A percentile compares a stretch with the other conserved stretches of the same genome.
These are phyloP conservation scores for Prosopis cineraria DNA, from an alignment of 306 rosid genomes.

Conservation along the genomic window DNA sequence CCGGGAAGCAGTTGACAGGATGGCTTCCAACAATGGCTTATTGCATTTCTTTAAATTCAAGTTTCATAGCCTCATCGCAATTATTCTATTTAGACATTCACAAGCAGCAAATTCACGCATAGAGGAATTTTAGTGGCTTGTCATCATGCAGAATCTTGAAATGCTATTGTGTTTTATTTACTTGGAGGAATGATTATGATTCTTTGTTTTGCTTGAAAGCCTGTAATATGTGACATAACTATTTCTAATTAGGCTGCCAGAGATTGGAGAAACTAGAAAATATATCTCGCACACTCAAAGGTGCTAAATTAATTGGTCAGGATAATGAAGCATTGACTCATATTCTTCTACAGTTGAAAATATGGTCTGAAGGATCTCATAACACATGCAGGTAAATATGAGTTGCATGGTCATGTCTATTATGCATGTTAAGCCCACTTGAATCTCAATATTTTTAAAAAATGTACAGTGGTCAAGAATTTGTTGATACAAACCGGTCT, in stretches of 20 bases:
- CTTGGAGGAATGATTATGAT: slow-evolving; percentile 14
- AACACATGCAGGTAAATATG: slow-evolving; percentile 61
- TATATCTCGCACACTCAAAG: slow-evolving; percentile 79
- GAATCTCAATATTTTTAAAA: slow-evolving; percentile 24
- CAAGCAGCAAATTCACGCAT: background rate
- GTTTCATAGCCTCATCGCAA: background rate
- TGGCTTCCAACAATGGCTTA: background rate
- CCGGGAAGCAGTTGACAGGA: background rate
- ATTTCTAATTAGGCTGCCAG: slow-evolving; percentile 58
- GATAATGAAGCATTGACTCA: slow-evolving; percentile 76
- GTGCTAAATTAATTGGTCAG: slow-evolving; percentile 76
- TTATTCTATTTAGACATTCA: slow-evolving; percentile 5
- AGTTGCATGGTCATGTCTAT: slow-evolving; percentile 15
- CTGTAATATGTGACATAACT: slow-evolving; percentile 16
- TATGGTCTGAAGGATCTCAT: slow-evolving; percentile 70
- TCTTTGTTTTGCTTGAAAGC: slow-evolving; percentile 17
- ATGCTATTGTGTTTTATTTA: slow-evolving; percentile 19
- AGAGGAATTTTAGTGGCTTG: slow-evolving; percentile 15
- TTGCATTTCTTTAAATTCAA: slow-evolving; percentile 5
- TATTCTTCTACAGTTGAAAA: slow-evolving; percentile 66
- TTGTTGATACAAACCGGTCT: slow-evolving; percentile 63
- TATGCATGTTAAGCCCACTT: slow-evolving; percentile 11
- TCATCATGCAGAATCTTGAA: slow-evolving; percentile 9
- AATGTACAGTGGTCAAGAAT: slow-evolving; percentile 63
- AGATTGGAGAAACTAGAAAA: slow-evolving; percentile 75